Evolutionary conservation across 805 yeast genomes (phyloP).

Genomic region (Starmerella tilneyi): DNA sequence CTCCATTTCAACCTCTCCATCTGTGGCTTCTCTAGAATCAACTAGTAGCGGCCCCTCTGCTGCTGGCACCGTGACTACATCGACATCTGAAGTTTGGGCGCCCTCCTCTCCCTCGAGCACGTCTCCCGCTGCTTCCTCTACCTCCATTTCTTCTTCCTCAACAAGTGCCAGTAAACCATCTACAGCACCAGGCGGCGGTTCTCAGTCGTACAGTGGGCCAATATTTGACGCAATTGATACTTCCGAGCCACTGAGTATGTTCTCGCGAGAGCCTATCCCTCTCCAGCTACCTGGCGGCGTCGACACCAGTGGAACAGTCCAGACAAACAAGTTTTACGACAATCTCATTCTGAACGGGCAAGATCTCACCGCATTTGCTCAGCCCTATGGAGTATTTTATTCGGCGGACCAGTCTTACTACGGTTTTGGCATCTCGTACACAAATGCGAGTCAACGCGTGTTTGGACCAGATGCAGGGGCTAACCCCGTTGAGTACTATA

Average conservation of each 20-base stretch:
- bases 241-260: conserved; percentile 38
- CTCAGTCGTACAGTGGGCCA: conserved; percentile 30
- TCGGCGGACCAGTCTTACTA: conserved; percentile 35
- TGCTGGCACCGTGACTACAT: background rate
- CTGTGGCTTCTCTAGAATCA: background rate
- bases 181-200: conserved; percentile 14
- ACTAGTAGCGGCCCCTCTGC: too few relatives aligned
- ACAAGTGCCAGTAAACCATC: too few relatives aligned
- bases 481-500: conserved; percentile 38
- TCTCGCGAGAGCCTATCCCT: conserved; percentile 39
- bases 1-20: background rate
- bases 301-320: conserved; percentile 39
- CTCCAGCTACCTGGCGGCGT: conserved; percentile 42
- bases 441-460: conserved; percentile 38
- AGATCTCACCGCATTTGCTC: conserved; percentile 46
- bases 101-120: background rate
- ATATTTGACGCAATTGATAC: conserved; percentile 44
- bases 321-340: conserved; percentile 69
- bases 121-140: conserved; percentile 3
- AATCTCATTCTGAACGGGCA: conserved; percentile 52
- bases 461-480: conserved; percentile 39
- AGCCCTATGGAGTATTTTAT: conserved; percentile 60
- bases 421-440: conserved; percentile 57
- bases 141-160: too few relatives aligned
- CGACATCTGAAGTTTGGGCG: background rate